Conservation (phyloP, 495 filamentous ascomycete genomes). For the Beverwykella pulmonaria region DNA sequence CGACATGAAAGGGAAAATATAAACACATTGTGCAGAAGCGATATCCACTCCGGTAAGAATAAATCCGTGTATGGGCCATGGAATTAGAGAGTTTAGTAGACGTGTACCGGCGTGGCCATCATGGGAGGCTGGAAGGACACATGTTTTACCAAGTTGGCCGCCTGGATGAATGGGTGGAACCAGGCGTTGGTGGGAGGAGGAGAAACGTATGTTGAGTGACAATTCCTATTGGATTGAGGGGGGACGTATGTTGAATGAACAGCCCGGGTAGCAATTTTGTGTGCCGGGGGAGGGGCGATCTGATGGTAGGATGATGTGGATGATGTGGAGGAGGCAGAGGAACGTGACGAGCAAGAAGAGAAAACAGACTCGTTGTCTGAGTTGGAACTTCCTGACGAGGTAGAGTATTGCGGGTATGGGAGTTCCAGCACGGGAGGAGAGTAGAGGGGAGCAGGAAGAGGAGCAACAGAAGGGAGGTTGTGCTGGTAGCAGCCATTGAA, state of each 20-base stretch:
- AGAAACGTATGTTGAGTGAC: slow-evolving; percentile 8
- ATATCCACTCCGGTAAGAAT: slow-evolving; percentile 8
- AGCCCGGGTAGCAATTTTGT: slow-evolving; percentile 12
- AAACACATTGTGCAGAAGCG: slow-evolving; percentile 32
- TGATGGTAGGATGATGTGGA: slow-evolving; percentile 39
- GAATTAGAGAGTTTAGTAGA: slow-evolving; percentile 29
- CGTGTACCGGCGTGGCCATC: slow-evolving; percentile 36
- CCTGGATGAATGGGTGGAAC: slow-evolving; percentile 39
- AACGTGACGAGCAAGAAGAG: slow-evolving; percentile 39
- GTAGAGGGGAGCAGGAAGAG: slow-evolving; percentile 32
- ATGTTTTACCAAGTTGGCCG: slow-evolving; percentile 37
- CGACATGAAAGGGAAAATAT: slow-evolving; percentile 28
- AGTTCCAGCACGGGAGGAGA: slow-evolving; percentile 18
- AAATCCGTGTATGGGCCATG: slow-evolving; percentile 8
- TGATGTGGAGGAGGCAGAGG: slow-evolving; percentile 39
- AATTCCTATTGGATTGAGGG: not conserved
- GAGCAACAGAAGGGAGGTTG: slow-evolving; percentile 21
- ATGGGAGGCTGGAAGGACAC: slow-evolving; percentile 39
- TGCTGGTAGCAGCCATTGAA: slow-evolving; percentile 35
- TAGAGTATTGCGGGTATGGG: slow-evolving; percentile 33
- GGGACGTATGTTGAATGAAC: slow-evolving; percentile 38
- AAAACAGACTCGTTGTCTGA: slow-evolving; percentile 42
- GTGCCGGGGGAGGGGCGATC: slow-evolving; percentile 14
- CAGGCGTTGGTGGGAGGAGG: slow-evolving; percentile 27
- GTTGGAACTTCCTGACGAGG: slow-evolving; percentile 36